Evolutionary conservation across 2,329 filamentous ascomycete genomes (phyloP), one percentile per base, ranked within the genome.

Genomic region (Cladophialophora carrionii): DNA sequence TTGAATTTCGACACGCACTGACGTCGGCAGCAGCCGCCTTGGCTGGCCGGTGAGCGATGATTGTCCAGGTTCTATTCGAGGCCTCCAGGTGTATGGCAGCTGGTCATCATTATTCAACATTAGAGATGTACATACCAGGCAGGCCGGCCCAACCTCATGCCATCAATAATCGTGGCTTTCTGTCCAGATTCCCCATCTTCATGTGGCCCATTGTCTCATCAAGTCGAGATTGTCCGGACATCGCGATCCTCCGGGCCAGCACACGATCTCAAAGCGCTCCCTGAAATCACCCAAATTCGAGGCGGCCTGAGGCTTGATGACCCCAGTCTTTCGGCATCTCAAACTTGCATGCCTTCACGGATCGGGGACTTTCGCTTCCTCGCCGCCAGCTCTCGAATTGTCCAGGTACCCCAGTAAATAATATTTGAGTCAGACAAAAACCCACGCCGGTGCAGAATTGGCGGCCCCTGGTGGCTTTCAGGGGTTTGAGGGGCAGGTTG

Each of bases 11-110:
- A 43, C 37, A 43, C 37, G 37, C 37, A 43, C 17, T 22, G 31
- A 37, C 20, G 20, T 58, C 56, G 56, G 56, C 41, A 49, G 41
- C 10, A 26, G 41, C 56, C 56, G 56, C 17, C 56, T 58, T 58
- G 56, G 56, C 37, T 24, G 41, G 24, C 17, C 41, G n/a, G 41
- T 46, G 37, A 29, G 48, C 48, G 20, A 51, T 26, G 48, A 51
- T 17, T 51, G 20, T 51, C 26, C 22, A 29, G 48, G 10, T 51
- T 22, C 48, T 51, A 22, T 26, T 29, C 26, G 20, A 10, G 48
- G 48, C 48, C 10, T n/a, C 37, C 4, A 10, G 34, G 34, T 17
- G 12, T n/a, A 41, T 17, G 14, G 37, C 26, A 41, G 14, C 17
- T 14, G 14, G 14, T 41, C 34, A 6, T 29, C 3, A 29, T 29